phyloP scores from a whole-genome alignment of 2,329 filamentous ascomycete genomes.

The Pseudogymnoascus sp. region DNA sequence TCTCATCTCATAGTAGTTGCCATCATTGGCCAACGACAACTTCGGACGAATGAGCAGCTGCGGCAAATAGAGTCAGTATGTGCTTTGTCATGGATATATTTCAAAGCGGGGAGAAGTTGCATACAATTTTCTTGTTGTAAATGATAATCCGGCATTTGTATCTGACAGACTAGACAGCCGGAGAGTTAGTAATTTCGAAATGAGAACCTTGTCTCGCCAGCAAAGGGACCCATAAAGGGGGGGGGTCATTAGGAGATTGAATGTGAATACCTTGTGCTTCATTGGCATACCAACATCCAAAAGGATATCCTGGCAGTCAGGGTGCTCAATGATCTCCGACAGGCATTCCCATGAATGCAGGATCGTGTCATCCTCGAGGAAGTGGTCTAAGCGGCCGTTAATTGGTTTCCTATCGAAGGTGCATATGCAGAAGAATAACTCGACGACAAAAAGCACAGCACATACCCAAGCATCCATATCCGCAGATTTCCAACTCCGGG shows the following conservation, averaged over 20 bases:
- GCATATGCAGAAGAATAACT: neutral
- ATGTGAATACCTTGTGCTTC: conserved; percentile 47
- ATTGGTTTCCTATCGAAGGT: neutral
- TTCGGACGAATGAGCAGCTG: conserved; percentile 58
- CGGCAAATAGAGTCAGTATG: neutral
- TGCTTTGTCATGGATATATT: neutral
- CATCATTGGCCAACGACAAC: conserved; percentile 62
- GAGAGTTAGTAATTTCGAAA: neutral
- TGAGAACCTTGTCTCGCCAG: neutral
- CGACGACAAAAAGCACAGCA: neutral
- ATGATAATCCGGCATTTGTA: conserved; percentile 61
- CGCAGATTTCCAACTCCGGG: conserved; percentile 32
- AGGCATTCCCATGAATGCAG: conserved; percentile 56
- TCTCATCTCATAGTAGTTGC: conserved; percentile 50
- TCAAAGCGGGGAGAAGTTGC: neutral
- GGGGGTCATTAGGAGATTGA: neutral
- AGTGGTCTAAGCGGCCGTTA: conserved; percentile 4
- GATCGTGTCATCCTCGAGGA: conserved; percentile 38
- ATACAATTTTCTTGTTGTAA: conserved; percentile 56
- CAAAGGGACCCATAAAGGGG: neutral
- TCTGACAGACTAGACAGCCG: conserved; percentile 19
- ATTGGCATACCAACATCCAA: conserved; percentile 56
- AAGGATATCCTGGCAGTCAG: conserved; percentile 54
- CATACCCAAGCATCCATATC: conserved; percentile 7
- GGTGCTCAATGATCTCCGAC: conserved; percentile 49